Evolutionary conservation across 441 rosid species (phyloP).

Genomic region (Pelargonium myrrhifolium): DNA sequence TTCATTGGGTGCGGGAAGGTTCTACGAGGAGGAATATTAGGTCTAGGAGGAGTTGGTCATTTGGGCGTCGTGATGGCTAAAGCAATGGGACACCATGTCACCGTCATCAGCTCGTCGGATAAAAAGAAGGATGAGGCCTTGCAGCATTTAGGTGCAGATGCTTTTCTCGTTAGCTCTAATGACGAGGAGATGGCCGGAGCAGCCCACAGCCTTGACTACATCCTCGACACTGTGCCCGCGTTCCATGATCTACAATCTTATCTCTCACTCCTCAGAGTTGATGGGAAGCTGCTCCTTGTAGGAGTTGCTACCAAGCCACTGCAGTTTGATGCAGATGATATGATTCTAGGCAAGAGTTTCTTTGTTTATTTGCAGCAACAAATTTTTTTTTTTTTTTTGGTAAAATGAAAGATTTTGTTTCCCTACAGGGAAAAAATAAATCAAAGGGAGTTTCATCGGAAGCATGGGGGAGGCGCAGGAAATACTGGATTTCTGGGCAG

Average conservation of each 20-base stretch:
- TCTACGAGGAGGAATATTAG: slow-evolving; percentile 32
- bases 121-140: slow-evolving; percentile 39
- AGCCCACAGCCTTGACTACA: slow-evolving; percentile 29
- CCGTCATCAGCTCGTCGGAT: slow-evolving; percentile 43
- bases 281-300: slow-evolving; percentile 38
- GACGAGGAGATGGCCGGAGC: slow-evolving; percentile 30
- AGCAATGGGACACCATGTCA: slow-evolving; percentile 46
- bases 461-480: slow-evolving; percentile 38
- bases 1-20: slow-evolving; percentile 16
- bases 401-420: background rate
- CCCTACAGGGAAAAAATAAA: slow-evolving; percentile 29
- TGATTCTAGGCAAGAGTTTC: slow-evolving; percentile 25
- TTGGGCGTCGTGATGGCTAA: slow-evolving; percentile 37
- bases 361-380: background rate
- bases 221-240: slow-evolving; percentile 41
- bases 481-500: slow-evolving; percentile 32
- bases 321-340: slow-evolving; percentile 21
- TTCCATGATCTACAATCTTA: slow-evolving; percentile 30
- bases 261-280: slow-evolving; percentile 31
- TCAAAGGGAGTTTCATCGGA: slow-evolving; percentile 34
- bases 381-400: too few species aligned
- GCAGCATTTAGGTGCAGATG: slow-evolving; percentile 33
- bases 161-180: slow-evolving; percentile 33
- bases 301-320: too few species aligned
- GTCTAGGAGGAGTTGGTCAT: slow-evolving; percentile 49